phyloP scores from a whole-genome alignment of 441 rosid genomes.

The Gossypium aridum region DNA sequence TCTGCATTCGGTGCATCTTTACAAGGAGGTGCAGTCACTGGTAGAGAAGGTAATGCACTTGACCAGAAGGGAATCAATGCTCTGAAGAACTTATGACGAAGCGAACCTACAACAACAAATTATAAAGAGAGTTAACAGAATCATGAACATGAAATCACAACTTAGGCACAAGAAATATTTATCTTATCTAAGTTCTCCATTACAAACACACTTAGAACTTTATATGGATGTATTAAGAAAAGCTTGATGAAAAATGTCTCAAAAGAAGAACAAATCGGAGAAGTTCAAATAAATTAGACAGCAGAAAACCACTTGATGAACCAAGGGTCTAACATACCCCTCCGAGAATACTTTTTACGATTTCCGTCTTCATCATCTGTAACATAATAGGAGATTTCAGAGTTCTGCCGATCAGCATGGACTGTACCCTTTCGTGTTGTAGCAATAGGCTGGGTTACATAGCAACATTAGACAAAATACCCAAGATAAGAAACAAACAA shows the following conservation, averaged over 20 bases:
- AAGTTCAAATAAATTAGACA: neutral
- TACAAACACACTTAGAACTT: neutral
- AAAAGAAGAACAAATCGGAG: slow-evolving; percentile 1
- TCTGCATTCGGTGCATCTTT: slow-evolving; percentile 62
- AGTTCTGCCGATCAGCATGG: slow-evolving; percentile 66
- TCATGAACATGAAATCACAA: neutral
- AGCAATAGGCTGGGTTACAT: slow-evolving; percentile 58
- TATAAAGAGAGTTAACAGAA: neutral
- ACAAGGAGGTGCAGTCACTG: slow-evolving; percentile 92
- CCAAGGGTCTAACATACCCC: slow-evolving; percentile 45
- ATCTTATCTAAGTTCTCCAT: neutral
- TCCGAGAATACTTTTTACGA: slow-evolving; percentile 72
- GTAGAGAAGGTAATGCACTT: slow-evolving; percentile 87
- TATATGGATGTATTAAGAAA: neutral
- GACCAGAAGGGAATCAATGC: slow-evolving; percentile 98
- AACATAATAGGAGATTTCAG: slow-evolving; percentile 66
- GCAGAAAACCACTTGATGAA: neutral
- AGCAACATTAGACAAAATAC: slow-evolving; percentile 4
- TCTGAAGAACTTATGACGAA: slow-evolving; percentile 84
- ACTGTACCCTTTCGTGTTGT: slow-evolving; percentile 77
- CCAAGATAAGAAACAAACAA: slow-evolving; percentile 11
- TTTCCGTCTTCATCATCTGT: slow-evolving; percentile 92
- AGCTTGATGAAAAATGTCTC: neutral
- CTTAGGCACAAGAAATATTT: neutral
- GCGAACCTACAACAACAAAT: slow-evolving; percentile 55